Base-by-base conservation (phyloP, 2,329 filamentous ascomycete species). In the Chalara sp. region DNA sequence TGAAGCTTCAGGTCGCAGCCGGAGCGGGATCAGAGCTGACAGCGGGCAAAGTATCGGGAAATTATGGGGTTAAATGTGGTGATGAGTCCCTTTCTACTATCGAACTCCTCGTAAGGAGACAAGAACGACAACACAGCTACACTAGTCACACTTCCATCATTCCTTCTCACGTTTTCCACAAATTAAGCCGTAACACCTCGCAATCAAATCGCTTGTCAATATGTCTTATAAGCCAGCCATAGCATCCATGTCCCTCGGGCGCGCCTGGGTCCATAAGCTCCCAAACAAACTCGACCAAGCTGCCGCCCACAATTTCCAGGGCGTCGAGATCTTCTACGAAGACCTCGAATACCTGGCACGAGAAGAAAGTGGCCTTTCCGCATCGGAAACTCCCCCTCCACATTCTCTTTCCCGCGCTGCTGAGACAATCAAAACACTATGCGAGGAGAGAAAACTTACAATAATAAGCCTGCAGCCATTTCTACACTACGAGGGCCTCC, bases 251-350 rank as follows among this genome's bases (percentile, higher is more conserved):
- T 90, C 86, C 46, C 75, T 92, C 1, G 87, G 87, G 41, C 81
- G 85, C 41, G 82, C 81, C 60, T 75, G 84, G 61, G 80, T 84
- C 55, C 87, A 91, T 67, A 72, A 75, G 31, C 73, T 91, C 12
- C 68, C 74, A 1, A 70, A 77, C 63, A 91, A 89, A 63, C 76
- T 92, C 46, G 76, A 83, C 64, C 77, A 82, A 71, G 86, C 86
- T 5, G 72, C 76, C 5, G 72, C 74, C 47, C 76, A 86, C 58
- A 81, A 80, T 30, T 81, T 88, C 64, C 66, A 76, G 52, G 85
- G 84, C 48, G 77, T 91, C 57, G 87, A 91, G 64, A 72, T 89
- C 12, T 89, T 89, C 71, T 82, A 84, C 65, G 86, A 91, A 63
- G 87, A 91, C 63, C 74, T 91, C 1, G 72, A 80, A 55, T 79